Evolutionary conservation across 2,329 filamentous ascomycete species (phyloP).

Genomic region (Xylaria sp.): DNA sequence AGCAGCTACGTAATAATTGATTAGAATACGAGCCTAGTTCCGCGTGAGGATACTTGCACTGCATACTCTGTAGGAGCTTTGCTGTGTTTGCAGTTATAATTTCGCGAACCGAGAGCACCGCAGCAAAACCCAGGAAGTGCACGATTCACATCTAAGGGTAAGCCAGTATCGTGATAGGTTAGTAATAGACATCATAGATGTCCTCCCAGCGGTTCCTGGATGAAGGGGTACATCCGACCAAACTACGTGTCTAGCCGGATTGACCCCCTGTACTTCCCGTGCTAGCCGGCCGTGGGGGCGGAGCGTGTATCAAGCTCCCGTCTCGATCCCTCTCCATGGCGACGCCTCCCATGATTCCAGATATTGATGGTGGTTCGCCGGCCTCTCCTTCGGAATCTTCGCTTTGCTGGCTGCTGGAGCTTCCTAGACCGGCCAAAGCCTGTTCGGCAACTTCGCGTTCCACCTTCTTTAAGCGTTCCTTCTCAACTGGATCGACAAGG

Average conservation of each 20-base stretch:
- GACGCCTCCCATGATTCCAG: slow-evolving; percentile 47
- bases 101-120: neutral
- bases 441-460: slow-evolving; percentile 52
- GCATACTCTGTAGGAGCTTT: neutral
- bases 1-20: neutral
- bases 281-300: slow-evolving; percentile 48
- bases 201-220: slow-evolving; percentile 2
- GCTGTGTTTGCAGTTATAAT: neutral
- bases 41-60: neutral
- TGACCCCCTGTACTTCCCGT: slow-evolving; percentile 48
- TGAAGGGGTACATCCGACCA: neutral
- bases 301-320: slow-evolving; percentile 40
- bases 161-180: neutral
- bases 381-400: slow-evolving; percentile 44
- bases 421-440: slow-evolving; percentile 43
- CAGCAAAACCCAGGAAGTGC: neutral
- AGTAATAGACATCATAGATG: neutral
- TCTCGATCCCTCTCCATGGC: slow-evolving; percentile 49
- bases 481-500: slow-evolving; percentile 65
- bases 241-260: slow-evolving; percentile 27
- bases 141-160: neutral
- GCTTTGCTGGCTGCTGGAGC: slow-evolving; percentile 42
- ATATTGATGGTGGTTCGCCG: slow-evolving; percentile 33
- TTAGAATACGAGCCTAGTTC: neutral
- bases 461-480: slow-evolving; percentile 58